Evolutionary conservation across 148 eudicot species (phyloP), one percentile per base, ranked within the genome.

Genomic region (Gaultheria prostrata): DNA sequence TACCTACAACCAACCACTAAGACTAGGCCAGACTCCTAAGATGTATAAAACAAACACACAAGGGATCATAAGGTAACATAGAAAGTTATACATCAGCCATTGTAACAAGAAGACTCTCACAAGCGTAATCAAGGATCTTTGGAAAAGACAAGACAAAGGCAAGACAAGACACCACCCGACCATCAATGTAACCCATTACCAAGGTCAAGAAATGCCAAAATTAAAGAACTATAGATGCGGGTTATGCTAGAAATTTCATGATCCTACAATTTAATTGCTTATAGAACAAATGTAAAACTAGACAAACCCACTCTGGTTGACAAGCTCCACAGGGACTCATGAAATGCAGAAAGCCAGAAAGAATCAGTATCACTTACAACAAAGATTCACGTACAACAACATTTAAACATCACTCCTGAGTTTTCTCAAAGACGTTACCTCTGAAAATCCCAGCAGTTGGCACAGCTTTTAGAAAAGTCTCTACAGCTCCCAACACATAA

Each of bases 401-500:
- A 70, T 33, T 26, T 35, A 75, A 48, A 69, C 15, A 43, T 30
- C 83, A 81, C 63, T 81, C 59, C 83, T 14, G 56, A 48, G 83
- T 9, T 49, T 33, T 56, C 54, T 54, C 24, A 21, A 56, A 79
- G 73, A 56, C 28, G 50, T 85, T 87, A 93, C 99, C 96, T 92
- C 93, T 90, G 83, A 97, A 95, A 81, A 97, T 85, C 70, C 99
- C 98, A 87, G 99, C 99, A 87, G 77, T 81, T 73, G 98, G 99
- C 70, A 97, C 88, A 86, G 98, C 98, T 89, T 94, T 90, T 78
- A 97, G 92, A 85, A 97, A 95, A 76, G 99, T 97, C 93, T 97
- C 99, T 78, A 97, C 98, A 86, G 99, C 99, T 91, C 99, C 99
- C 92, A 97, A 87, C 24, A 97, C 98, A 89, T 97, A 97, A 82